phyloP scores from a whole-genome alignment of 2,329 filamentous ascomycete species.

The Calonectria crousiana region DNA sequence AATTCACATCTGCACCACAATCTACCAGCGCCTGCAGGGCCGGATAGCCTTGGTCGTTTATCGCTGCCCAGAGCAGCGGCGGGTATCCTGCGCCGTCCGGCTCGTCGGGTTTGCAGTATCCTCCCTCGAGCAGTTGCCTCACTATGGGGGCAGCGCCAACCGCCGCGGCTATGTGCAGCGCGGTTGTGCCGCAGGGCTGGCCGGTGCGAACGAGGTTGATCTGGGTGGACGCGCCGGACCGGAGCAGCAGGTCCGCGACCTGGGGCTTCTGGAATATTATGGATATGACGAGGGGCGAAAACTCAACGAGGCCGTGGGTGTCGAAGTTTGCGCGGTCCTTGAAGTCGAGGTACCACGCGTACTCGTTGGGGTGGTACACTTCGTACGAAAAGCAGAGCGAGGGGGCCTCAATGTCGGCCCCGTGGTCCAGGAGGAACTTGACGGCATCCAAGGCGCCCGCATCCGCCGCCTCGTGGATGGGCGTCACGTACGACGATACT shows the following conservation, averaged over 20 bases:
- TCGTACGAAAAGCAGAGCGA: conserved; percentile 6
- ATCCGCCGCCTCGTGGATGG: conserved; percentile 10
- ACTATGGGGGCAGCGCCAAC: conserved; percentile 17
- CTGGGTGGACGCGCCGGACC: conserved; percentile 22
- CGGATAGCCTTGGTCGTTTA: background rate
- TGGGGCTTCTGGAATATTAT: conserved; percentile 5
- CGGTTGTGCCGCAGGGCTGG: conserved; percentile 21
- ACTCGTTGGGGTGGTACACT: background rate
- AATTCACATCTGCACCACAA: conserved; percentile 23
- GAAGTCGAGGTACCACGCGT: conserved; percentile 19
- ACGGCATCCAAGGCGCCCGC: conserved; percentile 16
- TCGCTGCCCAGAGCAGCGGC: conserved; percentile 29
- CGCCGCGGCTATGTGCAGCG: conserved; percentile 26
- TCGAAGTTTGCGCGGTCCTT: conserved; percentile 24
- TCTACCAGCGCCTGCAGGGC: conserved; percentile 27
- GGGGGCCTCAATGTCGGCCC: conserved; percentile 11
- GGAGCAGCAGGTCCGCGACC: conserved; percentile 21
- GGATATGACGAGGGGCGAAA: conserved; percentile 26
- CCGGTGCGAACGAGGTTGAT: conserved; percentile 11
- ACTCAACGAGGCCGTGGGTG: conserved; percentile 10
- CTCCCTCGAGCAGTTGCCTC: conserved; percentile 16
- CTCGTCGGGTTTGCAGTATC: conserved; percentile 27
- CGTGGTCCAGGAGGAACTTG: conserved; percentile 21
- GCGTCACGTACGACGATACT: conserved; percentile 1
- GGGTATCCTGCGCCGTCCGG: conserved; percentile 25